Base-by-base conservation (phyloP, 2,329 filamentous ascomycete species). In the Aspergillus sp. region DNA sequence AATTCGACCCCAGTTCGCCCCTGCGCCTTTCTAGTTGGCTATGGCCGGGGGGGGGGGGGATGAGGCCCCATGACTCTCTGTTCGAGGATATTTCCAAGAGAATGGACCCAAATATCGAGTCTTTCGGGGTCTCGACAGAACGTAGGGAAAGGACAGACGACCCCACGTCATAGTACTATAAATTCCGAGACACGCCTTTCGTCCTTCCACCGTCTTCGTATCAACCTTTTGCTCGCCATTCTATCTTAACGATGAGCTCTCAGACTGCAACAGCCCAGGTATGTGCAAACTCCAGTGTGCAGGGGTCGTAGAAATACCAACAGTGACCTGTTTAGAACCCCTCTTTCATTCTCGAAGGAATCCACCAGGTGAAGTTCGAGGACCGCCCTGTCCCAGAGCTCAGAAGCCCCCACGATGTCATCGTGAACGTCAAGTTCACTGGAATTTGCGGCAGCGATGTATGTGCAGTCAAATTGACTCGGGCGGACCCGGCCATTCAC, bases 371-470 rank as follows among this genome's bases (percentile, higher is more conserved):
- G 67, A 79, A 80, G 62, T 96, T 87, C 77, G 86, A 88, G 77
- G 87, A 93, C 71, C 86, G 88, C 7, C 90, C 90, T 8, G 77
- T 91, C 56, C 91, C 91, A 44, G 75, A 83, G 58, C 79, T 95
- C 66, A 75, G 83, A 62, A 80, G 80, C 52, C 82, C 85, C 21
- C 83, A 92, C 79, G 88, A 93, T 74, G 91, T 96, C 64, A 83
- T 93, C 67, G 86, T 96, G 62, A 86, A 89, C 70, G 83, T 93
- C 66, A 89, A 89, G 79, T 93, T 88, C 81, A 96, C 91, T 3
- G 91, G 91, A 66, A 95, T 96, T 77, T 96, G 91, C 79, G 91
- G 91, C 57, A 91, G 88, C 59, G 91, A 96, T 76, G 90, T 90
- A 69, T 79, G 75, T 70, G 43, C 19, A n/a, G 8, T 23, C 45